Conservation (phyloP, 306 rosid species). For the Acacia crassicarpa region DNA sequence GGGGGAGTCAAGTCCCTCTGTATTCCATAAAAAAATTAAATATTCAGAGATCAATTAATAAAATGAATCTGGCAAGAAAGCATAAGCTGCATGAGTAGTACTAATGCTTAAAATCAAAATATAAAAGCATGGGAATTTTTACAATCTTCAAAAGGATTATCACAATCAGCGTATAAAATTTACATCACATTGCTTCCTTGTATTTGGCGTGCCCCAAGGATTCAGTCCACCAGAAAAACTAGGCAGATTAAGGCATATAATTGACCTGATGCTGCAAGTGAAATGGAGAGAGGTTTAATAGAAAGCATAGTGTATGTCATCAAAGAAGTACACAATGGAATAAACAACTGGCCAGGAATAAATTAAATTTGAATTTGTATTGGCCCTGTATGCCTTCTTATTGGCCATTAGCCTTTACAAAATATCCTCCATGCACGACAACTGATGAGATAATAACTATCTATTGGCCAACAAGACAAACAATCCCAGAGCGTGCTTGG, state of each 20-base stretch:
- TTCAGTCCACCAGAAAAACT: conserved; percentile 98
- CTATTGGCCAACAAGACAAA: conserved; percentile 15
- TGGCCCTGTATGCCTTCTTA: too few species aligned
- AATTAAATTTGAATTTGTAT: too few species aligned
- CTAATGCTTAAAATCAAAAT: not conserved
- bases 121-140: not conserved
- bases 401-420: too few species aligned
- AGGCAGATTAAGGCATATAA: conserved; percentile 91
- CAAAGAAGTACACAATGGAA: conserved; percentile 14
- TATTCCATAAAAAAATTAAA: conserved; percentile 25
- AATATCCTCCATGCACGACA: not conserved
- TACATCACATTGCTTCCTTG: conserved; percentile 50
- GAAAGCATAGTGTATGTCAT: conserved; percentile 22
- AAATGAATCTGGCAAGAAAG: not conserved
- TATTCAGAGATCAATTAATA: conserved; percentile 20
- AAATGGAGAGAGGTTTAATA: conserved; percentile 22
- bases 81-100: conserved; percentile 1
- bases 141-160: not conserved
- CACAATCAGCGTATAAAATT: conserved; percentile 24
- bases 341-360: conserved; percentile 9
- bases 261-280: conserved; percentile 79
- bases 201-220: conserved; percentile 92
- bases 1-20: conserved; percentile 85
- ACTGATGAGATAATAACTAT: conserved; percentile 6
- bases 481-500: not conserved